These are phyloP conservation scores for Sporothrix curviconia DNA, from an alignment of 2,329 filamentous ascomycete species.

Conservation along the genomic window DNA sequence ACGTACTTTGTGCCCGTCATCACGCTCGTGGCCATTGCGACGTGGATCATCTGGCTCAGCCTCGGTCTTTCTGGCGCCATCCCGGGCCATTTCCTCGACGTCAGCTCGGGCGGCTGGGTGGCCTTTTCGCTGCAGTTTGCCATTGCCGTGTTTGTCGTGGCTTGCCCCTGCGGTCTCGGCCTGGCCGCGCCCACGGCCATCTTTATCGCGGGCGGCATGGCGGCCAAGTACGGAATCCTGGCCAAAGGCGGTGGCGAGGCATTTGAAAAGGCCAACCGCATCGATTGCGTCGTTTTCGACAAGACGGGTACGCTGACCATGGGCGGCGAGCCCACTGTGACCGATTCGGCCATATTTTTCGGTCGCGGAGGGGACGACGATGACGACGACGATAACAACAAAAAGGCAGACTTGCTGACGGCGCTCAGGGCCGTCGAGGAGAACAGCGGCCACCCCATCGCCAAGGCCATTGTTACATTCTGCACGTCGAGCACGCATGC, in stretches of 20 bases:
- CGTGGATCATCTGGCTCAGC: slow-evolving; percentile 65
- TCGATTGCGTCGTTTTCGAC: slow-evolving; percentile 78
- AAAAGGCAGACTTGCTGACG: slow-evolving; percentile 35
- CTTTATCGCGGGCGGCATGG: slow-evolving; percentile 74
- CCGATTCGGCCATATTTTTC: slow-evolving; percentile 41
- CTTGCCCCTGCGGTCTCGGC: slow-evolving; percentile 76
- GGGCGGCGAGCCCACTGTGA: slow-evolving; percentile 64
- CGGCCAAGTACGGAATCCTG: slow-evolving; percentile 72
- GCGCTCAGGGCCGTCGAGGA: slow-evolving; percentile 58
- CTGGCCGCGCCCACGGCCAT: slow-evolving; percentile 82
- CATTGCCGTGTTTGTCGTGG: slow-evolving; percentile 80
- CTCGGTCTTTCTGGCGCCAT: slow-evolving; percentile 55
- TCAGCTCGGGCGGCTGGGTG: slow-evolving; percentile 56
- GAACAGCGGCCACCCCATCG: slow-evolving; percentile 68
- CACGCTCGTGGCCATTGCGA: slow-evolving; percentile 60
- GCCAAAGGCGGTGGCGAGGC: slow-evolving; percentile 80
- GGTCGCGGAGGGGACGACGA: slow-evolving; percentile 17
- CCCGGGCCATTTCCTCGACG: slow-evolving; percentile 49
- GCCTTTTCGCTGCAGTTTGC: slow-evolving; percentile 75
- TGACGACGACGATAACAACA: background rate
- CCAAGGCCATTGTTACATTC: slow-evolving; percentile 60
- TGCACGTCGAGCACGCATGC: slow-evolving; percentile 34
- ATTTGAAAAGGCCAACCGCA: slow-evolving; percentile 73
- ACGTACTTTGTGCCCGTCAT: slow-evolving; percentile 72
- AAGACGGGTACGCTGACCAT: slow-evolving; percentile 80